Conservation (phyloP, 2,329 filamentous ascomycete species). For the Ophidiomyces ophidiicola region DNA sequence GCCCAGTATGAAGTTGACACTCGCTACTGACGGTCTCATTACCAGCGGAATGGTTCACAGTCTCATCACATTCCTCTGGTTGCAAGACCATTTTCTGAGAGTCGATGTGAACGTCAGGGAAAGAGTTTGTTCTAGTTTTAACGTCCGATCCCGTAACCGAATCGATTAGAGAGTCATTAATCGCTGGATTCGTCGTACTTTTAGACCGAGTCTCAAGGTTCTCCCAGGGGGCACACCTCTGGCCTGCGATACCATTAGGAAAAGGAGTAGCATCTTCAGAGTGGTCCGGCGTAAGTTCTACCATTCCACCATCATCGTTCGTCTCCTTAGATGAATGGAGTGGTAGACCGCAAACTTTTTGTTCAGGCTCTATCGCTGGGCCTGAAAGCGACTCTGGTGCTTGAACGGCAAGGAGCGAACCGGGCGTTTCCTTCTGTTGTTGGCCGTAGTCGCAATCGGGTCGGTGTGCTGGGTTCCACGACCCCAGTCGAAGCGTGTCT, state of each 20-base stretch:
- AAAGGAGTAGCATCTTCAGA: neutral
- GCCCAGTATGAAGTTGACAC: neutral
- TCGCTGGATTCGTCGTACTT: neutral
- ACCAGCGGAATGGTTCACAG: neutral
- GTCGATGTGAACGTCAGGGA: conserved; percentile 6
- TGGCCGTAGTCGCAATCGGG: conserved; percentile 26
- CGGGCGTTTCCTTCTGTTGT: neutral
- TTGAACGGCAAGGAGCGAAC: neutral
- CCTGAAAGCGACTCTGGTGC: neutral
- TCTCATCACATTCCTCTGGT: neutral
- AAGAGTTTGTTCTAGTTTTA: conserved; percentile 8
- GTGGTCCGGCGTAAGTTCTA: neutral
- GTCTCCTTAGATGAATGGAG: neutral
- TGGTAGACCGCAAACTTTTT: neutral
- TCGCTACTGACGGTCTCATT: neutral
- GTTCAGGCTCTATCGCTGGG: neutral
- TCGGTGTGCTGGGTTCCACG: conserved; percentile 47
- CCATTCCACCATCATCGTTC: neutral
- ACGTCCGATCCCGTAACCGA: neutral
- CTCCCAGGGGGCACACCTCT: neutral
- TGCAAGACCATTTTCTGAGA: conserved; percentile 5
- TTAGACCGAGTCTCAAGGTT: neutral
- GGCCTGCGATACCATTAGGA: neutral
- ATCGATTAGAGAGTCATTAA: neutral
- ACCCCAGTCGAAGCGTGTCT: conserved; percentile 20